Evolutionary conservation across 495 filamentous ascomycete genomes (phyloP), one percentile per base, ranked within the genome.

Genomic region (Mytilinidion resinicola): DNA sequence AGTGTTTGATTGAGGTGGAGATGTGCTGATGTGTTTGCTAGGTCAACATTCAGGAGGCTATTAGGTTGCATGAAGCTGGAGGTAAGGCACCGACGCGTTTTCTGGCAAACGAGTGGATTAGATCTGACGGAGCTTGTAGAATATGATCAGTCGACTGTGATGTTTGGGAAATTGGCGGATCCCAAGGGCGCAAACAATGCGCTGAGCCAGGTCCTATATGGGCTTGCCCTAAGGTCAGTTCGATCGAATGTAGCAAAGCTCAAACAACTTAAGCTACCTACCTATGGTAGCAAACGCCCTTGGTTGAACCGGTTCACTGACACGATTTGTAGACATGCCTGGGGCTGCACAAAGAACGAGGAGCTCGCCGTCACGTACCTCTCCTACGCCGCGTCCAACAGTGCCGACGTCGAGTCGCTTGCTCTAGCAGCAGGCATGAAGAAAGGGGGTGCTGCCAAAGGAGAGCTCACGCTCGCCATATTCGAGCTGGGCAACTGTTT

Each of bases 401-500:
- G 89, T 30, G 93, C 92, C 20, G 80, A 81, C 21, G 80, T 97
- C 52, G 95, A 98, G 73, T 79, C 85, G 11, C 77, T 87, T 57
- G 93, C 93, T 9, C 81, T 97, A 20, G 74, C 82, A 56, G 86
- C 91, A 14, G 91, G 92, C 5, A 80, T 91, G 71, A 93, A 91
- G 75, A 95, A 92, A 71, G 93, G 93, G 43, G 93, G 95, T 53
- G 83, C 87, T 35, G 93, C 92, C 37, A 99, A 99, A 73, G 92
- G 93, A 42, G 95, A 99, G 74, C 82, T 99, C 51, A 87, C 96
- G n/a, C 85, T 97, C 34, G 93, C 93, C 12, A 96, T 99, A 55
- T 97, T 91, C 70, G 93, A 99, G 63, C 70, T 90, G 68, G 93
- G 88, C 33, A 96, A 97, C 74, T 96, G 88, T 69, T 97, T 96